Evolutionary conservation across 495 filamentous ascomycete genomes (phyloP).

Genomic region (Xylaria palmicola): DNA sequence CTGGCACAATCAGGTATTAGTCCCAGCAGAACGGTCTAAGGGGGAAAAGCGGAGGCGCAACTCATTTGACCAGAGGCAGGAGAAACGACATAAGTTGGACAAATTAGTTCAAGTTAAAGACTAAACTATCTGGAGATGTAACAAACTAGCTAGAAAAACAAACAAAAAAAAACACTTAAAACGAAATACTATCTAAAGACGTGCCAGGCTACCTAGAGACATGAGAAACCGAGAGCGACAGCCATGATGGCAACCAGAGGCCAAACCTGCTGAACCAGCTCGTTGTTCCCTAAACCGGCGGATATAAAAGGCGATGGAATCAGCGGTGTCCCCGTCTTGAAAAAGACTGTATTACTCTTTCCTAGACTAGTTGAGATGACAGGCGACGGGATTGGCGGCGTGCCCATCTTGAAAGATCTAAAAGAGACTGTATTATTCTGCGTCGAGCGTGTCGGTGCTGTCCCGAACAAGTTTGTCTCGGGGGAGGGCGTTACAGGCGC

Average conservation of each 20-base stretch:
- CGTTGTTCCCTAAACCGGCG: background rate
- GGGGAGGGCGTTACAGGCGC: background rate
- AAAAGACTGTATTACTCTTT: background rate
- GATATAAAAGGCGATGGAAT: background rate
- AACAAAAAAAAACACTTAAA: conserved; percentile 4
- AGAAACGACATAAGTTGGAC: conserved; percentile 2
- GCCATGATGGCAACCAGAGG: background rate
- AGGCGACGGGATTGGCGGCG: background rate
- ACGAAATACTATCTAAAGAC: conserved; percentile 1
- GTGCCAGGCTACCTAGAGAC: conserved; percentile 1
- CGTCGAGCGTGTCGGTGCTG: background rate
- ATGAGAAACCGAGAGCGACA: conserved; percentile 6
- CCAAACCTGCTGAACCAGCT: background rate
- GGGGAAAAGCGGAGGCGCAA: background rate
- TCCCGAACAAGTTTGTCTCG: background rate
- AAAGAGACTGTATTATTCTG: background rate
- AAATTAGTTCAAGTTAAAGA: background rate
- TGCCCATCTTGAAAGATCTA: background rate
- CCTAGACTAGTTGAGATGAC: background rate
- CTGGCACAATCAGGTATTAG: background rate
- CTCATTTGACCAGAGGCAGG: background rate
- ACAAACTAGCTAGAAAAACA: conserved; percentile 1
- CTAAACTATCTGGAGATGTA: background rate
- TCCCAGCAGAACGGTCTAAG: background rate
- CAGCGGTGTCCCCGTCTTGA: background rate